Conservation (phyloP, 2,329 filamentous ascomycete genomes). For the Aspergillus brunneoviolaceus region DNA sequence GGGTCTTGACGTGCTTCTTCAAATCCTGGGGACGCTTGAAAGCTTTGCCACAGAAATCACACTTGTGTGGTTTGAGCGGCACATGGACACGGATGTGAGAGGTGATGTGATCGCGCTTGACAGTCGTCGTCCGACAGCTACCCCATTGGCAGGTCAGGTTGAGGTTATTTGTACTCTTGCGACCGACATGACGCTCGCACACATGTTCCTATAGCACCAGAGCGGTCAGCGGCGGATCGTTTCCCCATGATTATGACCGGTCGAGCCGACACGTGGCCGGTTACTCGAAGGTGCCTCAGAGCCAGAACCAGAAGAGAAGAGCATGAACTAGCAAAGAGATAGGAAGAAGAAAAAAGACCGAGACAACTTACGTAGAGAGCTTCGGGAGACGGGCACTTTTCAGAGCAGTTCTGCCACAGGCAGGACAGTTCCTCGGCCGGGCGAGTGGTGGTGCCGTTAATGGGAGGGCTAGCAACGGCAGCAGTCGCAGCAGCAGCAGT, state of each 20-base stretch:
- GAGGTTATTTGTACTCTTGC: slow-evolving; percentile 98
- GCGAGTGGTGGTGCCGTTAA: slow-evolving; percentile 30
- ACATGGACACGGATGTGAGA: slow-evolving; percentile 98
- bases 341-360: background rate
- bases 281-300: background rate
- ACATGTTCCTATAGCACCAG: slow-evolving; percentile 74
- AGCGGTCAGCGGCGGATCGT: slow-evolving; percentile 1
- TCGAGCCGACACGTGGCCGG: slow-evolving; percentile 5
- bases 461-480: slow-evolving; percentile 31
- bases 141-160: slow-evolving; percentile 98
- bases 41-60: slow-evolving; percentile 96
- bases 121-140: slow-evolving; percentile 89
- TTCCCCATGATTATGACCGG: background rate
- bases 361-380: slow-evolving; percentile 58
- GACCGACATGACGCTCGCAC: slow-evolving; percentile 95
- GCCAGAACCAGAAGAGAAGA: background rate
- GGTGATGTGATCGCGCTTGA: slow-evolving; percentile 98
- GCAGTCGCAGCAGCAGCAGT: slow-evolving; percentile 40
- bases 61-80: slow-evolving; percentile 98
- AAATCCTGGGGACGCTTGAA: slow-evolving; percentile 99
- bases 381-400: slow-evolving; percentile 59
- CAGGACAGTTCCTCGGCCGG: slow-evolving; percentile 49
- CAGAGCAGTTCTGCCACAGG: slow-evolving; percentile 63
- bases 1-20: slow-evolving; percentile 99
- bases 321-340: background rate